A percentile compares a stretch with the other conserved stretches of the same genome.
Conservation (phyloP, 2,329 filamentous ascomycete species). For the Penicillium sp. region DNA sequence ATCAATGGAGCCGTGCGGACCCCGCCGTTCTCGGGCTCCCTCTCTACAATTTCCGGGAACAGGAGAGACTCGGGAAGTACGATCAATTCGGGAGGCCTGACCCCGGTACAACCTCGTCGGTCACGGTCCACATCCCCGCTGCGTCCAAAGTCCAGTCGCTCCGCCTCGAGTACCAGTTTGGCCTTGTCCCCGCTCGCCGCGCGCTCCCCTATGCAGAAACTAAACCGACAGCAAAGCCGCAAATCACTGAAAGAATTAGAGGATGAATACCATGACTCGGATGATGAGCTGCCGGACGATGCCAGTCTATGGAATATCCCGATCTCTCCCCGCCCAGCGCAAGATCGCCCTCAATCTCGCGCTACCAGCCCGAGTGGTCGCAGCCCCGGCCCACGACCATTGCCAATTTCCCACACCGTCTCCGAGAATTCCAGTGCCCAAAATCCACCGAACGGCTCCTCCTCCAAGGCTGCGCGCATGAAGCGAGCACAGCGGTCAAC, state of each 20-base stretch:
- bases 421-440: slow-evolving; percentile 23
- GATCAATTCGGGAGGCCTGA: slow-evolving; percentile 25
- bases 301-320: slow-evolving; percentile 50
- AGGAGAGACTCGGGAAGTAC: slow-evolving; percentile 21
- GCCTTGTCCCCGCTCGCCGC: slow-evolving; percentile 25
- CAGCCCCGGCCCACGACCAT: slow-evolving; percentile 38
- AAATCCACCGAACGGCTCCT: slow-evolving; percentile 18
- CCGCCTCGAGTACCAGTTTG: slow-evolving; percentile 27
- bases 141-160: slow-evolving; percentile 23
- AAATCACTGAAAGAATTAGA: slow-evolving; percentile 48
- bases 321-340: slow-evolving; percentile 43
- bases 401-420: slow-evolving; percentile 42
- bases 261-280: slow-evolving; percentile 49
- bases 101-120: slow-evolving; percentile 28
- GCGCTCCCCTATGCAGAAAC: slow-evolving; percentile 30
- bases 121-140: slow-evolving; percentile 31
- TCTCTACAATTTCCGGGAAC: slow-evolving; percentile 23
- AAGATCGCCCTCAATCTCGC: slow-evolving; percentile 40
- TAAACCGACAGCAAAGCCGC: slow-evolving; percentile 43
- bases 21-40: slow-evolving; percentile 26
- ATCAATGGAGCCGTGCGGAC: slow-evolving; percentile 25
- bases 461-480: slow-evolving; percentile 31
- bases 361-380: slow-evolving; percentile 41
- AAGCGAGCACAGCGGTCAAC: slow-evolving; percentile 32
- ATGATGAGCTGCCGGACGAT: slow-evolving; percentile 50